A percentile compares a stretch with the other conserved stretches of the same genome.
Conservation (phyloP, 2,329 filamentous ascomycete genomes). For the Cadophora luteo-olivacea region DNA sequence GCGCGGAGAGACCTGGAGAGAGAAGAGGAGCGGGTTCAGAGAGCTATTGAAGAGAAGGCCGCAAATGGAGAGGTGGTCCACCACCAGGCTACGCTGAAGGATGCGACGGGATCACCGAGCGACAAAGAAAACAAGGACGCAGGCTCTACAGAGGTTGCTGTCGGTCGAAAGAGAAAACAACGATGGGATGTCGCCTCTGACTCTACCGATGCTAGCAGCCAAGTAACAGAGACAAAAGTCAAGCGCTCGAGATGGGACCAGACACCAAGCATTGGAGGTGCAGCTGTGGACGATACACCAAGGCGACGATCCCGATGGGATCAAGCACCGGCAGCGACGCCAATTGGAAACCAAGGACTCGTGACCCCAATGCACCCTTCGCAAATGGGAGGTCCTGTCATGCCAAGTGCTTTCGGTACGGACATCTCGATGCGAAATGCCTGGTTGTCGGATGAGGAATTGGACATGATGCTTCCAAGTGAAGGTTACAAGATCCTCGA, state of each 20-base stretch:
- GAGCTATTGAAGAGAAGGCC: conserved; percentile 75
- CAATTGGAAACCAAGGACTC: conserved; percentile 74
- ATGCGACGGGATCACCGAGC: conserved; percentile 54
- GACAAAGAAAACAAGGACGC: conserved; percentile 78
- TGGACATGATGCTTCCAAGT: conserved; percentile 87
- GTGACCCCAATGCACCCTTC: conserved; percentile 80
- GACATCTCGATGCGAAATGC: conserved; percentile 83
- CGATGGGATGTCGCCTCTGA: conserved; percentile 85
- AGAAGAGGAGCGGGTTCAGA: conserved; percentile 87
- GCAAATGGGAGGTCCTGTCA: conserved; percentile 58
- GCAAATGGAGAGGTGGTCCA: conserved; percentile 65
- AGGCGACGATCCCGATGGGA: conserved; percentile 91
- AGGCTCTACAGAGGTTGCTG: conserved; percentile 68
- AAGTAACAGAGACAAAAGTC: conserved; percentile 61
- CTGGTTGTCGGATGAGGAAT: conserved; percentile 88
- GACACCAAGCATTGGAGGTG: conserved; percentile 66
- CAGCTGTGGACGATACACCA: conserved; percentile 60
- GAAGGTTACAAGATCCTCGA: conserved; percentile 93
- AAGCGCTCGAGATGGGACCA: conserved; percentile 86
- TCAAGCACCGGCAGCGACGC: conserved; percentile 83
- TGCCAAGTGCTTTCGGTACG: conserved; percentile 74
- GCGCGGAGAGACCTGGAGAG: conserved; percentile 86
- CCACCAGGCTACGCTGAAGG: conserved; percentile 74
- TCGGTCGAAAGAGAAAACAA: conserved; percentile 85
- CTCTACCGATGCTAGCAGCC: conserved; percentile 57